Evolutionary conservation across 2,329 filamentous ascomycete genomes (phyloP), one percentile per base, ranked within the genome.

Genomic region (Xylaria sp.): DNA sequence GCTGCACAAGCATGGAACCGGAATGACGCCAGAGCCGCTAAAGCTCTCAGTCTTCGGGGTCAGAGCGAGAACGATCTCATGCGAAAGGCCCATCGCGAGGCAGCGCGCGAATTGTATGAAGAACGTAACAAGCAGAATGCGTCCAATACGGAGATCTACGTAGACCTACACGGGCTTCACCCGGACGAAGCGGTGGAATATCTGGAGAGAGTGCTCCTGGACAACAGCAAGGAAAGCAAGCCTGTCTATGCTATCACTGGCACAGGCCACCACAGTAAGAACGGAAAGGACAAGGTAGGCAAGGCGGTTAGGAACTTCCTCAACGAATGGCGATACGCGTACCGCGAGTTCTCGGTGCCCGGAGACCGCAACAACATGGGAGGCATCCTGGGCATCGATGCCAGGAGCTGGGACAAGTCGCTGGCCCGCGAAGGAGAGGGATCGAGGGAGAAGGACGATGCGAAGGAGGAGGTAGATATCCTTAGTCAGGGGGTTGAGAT

Each of bases 1-100:
- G 94, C 94, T 62, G 93, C 93, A 7, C 93, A 97, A 80, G 94
- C 94, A 19, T 99, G 94, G 93, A 97, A 97, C 71, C 89, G 94
- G 53, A 97, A 97, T 67, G 94, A 99, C 71, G 93, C 94, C 39
- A 88, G 94, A 58, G 93, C 94, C 17, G 94, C 94, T 56, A 97
- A 97, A 76, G 93, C 93, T 26, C 83, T 97, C 45, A 96, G 91
- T 66, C 84, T 97, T 42, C 89, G 94, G 24, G 94, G 94, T 11
- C 94, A 97, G 74, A 94, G 91, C 64, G 94, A 99, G 76, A 97
- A 99, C 67, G 91, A 96, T 63, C 82, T 95, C 37, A 99, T 99
- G 94, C 87, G 92, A 61, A 95, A 96, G 76, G 93, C 92, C 42
- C 94, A 99, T 69, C 88, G 94, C 43, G 92, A 97, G 74, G 94